phyloP scores from a whole-genome alignment of 805 yeast genomes.

The Yamadazyma endophytica region DNA sequence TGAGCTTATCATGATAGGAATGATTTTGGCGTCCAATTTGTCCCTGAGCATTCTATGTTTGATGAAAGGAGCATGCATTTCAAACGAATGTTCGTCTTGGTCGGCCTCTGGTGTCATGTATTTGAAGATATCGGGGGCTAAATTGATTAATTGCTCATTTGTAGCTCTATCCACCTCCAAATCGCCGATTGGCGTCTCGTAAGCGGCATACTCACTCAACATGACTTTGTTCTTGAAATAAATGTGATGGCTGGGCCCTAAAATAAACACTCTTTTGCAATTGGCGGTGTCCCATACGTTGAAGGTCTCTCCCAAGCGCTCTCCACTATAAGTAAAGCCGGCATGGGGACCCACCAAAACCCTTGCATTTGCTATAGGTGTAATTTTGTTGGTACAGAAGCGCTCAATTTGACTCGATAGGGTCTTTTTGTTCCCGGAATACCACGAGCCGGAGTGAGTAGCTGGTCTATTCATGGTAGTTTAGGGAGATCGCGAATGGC shows the following conservation, averaged over 20 bases:
- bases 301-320: conserved; percentile 73
- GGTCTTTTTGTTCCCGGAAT: conserved; percentile 40
- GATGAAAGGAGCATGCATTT: conserved; percentile 86
- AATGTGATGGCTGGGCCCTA: conserved; percentile 94
- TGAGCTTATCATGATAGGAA: conserved; percentile 80
- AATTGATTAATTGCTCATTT: conserved; percentile 28
- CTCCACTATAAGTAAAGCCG: conserved; percentile 82
- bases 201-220: conserved; percentile 46
- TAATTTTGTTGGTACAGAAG: conserved; percentile 35
- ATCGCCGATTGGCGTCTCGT: conserved; percentile 82
- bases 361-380: conserved; percentile 29
- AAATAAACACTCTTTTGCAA: conserved; percentile 62
- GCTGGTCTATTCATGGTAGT: conserved; percentile 46
- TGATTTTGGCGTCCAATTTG: conserved; percentile 41
- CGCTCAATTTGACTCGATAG: conserved; percentile 50
- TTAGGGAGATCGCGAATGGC: no score
- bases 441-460: conserved; percentile 93
- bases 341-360: conserved; percentile 65
- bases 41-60: conserved; percentile 37
- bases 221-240: conserved; percentile 63
- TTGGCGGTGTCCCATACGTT: conserved; percentile 58
- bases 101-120: conserved; percentile 61
- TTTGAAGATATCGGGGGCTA: conserved; percentile 37
- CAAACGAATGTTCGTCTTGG: conserved; percentile 86
- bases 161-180: conserved; percentile 59